phyloP scores from a whole-genome alignment of 371 early-diverging fungal genomes.

The Coelomomyces lativittatus region DNA sequence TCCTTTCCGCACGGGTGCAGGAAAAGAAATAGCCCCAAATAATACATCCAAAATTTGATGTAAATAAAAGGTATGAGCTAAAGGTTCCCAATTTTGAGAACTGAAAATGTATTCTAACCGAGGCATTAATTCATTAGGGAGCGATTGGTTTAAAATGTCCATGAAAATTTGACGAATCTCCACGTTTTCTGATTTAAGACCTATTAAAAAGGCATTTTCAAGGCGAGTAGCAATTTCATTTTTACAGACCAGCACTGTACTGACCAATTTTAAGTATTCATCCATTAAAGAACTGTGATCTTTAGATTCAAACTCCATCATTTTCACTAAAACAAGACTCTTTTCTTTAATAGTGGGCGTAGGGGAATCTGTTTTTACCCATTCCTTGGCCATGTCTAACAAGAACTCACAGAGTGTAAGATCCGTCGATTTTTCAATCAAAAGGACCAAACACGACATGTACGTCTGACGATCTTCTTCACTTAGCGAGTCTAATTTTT shows the following conservation, averaged over 20 bases:
- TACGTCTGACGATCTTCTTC: conserved; percentile 77
- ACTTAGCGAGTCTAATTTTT: neutral
- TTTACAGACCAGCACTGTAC: conserved; percentile 71
- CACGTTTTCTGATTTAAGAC: conserved; percentile 58
- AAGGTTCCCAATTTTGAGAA: conserved; percentile 85
- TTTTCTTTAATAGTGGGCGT: conserved; percentile 94
- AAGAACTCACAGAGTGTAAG: conserved; percentile 50
- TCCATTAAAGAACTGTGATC: conserved; percentile 47
- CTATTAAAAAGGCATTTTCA: conserved; percentile 82
- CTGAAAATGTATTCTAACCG: conserved; percentile 75
- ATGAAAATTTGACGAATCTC: conserved; percentile 59
- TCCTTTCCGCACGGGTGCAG: conserved; percentile 29
- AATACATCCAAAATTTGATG: conserved; percentile 73
- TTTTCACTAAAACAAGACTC: conserved; percentile 65
- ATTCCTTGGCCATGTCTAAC: conserved; percentile 62
- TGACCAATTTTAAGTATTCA: conserved; percentile 67
- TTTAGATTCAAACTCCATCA: conserved; percentile 62
- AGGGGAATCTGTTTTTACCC: conserved; percentile 64
- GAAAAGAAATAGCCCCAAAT: conserved; percentile 42
- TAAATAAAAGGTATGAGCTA: conserved; percentile 72
- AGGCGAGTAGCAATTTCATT: conserved; percentile 79
- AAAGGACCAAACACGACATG: conserved; percentile 53
- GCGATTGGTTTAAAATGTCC: conserved; percentile 57
- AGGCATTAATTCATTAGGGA: conserved; percentile 41
- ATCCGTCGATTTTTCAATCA: conserved; percentile 66